A percentile compares a stretch with the other conserved stretches of the same genome.
These are phyloP conservation scores for Aulographum hederae DNA, from an alignment of 2,329 filamentous ascomycete species.

Conservation along the genomic window DNA sequence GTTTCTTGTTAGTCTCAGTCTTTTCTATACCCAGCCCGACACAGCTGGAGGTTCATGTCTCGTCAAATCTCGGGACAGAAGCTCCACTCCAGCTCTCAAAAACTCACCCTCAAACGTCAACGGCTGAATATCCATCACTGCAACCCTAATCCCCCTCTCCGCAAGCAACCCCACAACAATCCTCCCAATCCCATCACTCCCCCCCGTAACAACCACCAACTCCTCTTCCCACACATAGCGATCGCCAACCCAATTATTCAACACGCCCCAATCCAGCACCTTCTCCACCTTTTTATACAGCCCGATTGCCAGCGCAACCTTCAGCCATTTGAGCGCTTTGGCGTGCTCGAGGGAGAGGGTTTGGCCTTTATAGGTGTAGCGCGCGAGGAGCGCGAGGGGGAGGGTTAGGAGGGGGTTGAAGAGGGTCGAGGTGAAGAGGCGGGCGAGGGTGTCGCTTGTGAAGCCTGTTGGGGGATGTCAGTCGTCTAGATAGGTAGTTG, in stretches of 20 bases:
- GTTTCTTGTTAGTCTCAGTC: slow-evolving; percentile 13
- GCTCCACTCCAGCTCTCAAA: neutral
- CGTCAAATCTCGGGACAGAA: too few species aligned
- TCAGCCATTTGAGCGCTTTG: slow-evolving; percentile 32
- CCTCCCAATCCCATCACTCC: slow-evolving; percentile 55
- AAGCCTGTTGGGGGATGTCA: slow-evolving; percentile 21
- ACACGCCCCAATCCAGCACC: slow-evolving; percentile 31
- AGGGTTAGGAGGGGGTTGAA: slow-evolving; percentile 48
- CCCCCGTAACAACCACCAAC: slow-evolving; percentile 57
- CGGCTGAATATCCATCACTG: slow-evolving; percentile 51
- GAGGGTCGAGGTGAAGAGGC: slow-evolving; percentile 38
- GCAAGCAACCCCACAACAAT: slow-evolving; percentile 47
- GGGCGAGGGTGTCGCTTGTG: slow-evolving; percentile 39
- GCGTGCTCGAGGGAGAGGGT: slow-evolving; percentile 29
- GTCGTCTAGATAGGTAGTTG: too few species aligned
- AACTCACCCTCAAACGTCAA: slow-evolving; percentile 30
- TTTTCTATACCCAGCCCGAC: too few species aligned
- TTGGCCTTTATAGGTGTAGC: slow-evolving; percentile 44
- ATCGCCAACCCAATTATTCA: slow-evolving; percentile 34
- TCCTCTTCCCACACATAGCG: slow-evolving; percentile 49
- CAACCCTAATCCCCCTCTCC: slow-evolving; percentile 45
- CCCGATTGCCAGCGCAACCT: slow-evolving; percentile 33
- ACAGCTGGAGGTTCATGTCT: too few species aligned
- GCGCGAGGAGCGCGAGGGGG: slow-evolving; percentile 42
- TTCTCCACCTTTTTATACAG: slow-evolving; percentile 29